A percentile compares a stretch with the other conserved stretches of the same genome.
These are phyloP conservation scores for Tricholoma bakamatsutake DNA, from an alignment of 768 basidiomycete species.

Conservation along the genomic window DNA sequence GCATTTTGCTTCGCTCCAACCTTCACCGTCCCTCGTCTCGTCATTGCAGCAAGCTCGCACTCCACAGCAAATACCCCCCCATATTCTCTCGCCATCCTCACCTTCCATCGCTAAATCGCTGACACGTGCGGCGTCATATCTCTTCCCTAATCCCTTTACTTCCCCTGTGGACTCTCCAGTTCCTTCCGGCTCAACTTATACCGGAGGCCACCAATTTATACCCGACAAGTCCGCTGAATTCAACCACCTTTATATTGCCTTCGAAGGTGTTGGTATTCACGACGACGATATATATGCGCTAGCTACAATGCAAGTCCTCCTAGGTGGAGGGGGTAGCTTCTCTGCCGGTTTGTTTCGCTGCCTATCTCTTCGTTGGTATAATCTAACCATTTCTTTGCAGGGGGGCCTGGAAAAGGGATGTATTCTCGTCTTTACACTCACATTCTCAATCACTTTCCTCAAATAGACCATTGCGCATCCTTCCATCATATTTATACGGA, in stretches of 20 bases:
- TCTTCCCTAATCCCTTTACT: slow-evolving; percentile 42
- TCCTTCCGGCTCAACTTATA: slow-evolving; percentile 56
- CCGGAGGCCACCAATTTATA: slow-evolving; percentile 77
- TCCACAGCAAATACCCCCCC: slow-evolving; percentile 36
- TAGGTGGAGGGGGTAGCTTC: slow-evolving; percentile 95
- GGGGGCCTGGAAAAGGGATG: slow-evolving; percentile 99
- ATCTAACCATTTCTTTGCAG: slow-evolving; percentile 26
- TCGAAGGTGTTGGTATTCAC: slow-evolving; percentile 86
- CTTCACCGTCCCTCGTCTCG: slow-evolving; percentile 23
- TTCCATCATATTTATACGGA: slow-evolving; percentile 98
- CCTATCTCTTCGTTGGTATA: not conserved
- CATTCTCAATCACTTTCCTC: slow-evolving; percentile 90
- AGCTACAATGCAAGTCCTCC: slow-evolving; percentile 89
- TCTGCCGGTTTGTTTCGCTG: slow-evolving; percentile 60
- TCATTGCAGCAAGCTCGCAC: slow-evolving; percentile 22
- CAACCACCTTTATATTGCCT: slow-evolving; percentile 89
- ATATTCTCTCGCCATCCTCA: slow-evolving; percentile 51
- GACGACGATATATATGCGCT: slow-evolving; percentile 90
- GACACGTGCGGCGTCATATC: slow-evolving; percentile 73
- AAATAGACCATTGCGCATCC: slow-evolving; percentile 91
- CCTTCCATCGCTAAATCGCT: slow-evolving; percentile 59
- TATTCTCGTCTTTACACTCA: slow-evolving; percentile 95
- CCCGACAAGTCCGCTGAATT: slow-evolving; percentile 62
- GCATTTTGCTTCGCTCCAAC: slow-evolving; percentile 70
- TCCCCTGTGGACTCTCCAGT: slow-evolving; percentile 18